Percentiles rank a stretch among this genome's conserved stretches.
Conservation (phyloP, 2,329 filamentous ascomycete genomes). For the Zymoseptoria crescenta region DNA sequence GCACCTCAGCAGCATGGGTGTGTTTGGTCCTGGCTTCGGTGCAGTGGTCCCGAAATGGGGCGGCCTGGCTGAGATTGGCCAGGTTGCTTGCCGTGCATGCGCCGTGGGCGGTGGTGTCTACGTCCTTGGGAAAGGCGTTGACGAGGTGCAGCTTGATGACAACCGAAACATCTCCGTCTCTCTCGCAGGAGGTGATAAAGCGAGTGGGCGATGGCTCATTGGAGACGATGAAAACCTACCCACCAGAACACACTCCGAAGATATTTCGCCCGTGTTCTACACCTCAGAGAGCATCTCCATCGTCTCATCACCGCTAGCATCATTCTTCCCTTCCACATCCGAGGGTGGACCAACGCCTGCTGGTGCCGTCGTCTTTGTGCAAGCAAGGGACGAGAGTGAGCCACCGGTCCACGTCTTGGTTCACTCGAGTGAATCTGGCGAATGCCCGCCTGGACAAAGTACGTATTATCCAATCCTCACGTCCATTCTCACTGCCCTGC, state of each 20-base stretch:
- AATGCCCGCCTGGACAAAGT: slow-evolving; percentile 86
- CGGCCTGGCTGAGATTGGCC: slow-evolving; percentile 76
- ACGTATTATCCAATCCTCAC: slow-evolving; percentile 44
- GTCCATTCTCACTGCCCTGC: background rate
- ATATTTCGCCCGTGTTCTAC: background rate
- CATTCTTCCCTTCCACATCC: slow-evolving; percentile 60
- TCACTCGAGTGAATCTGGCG: slow-evolving; percentile 85
- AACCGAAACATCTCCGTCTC: slow-evolving; percentile 13
- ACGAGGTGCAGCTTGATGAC: slow-evolving; percentile 23
- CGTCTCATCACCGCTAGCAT: slow-evolving; percentile 55
- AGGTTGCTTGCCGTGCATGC: slow-evolving; percentile 82
- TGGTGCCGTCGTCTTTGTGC: slow-evolving; percentile 62
- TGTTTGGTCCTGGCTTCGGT: slow-evolving; percentile 82
- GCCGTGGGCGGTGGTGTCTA: slow-evolving; percentile 90
- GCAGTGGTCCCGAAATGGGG: slow-evolving; percentile 91
- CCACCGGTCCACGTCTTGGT: slow-evolving; percentile 56
- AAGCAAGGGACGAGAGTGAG: slow-evolving; percentile 33
- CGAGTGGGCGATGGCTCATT: slow-evolving; percentile 26
- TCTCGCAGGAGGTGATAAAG: slow-evolving; percentile 25
- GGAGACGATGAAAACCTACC: slow-evolving; percentile 23
- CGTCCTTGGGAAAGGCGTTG: slow-evolving; percentile 67
- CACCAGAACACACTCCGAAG: background rate
- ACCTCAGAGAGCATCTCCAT: slow-evolving; percentile 48
- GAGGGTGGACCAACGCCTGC: slow-evolving; percentile 72
- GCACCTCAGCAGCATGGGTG: slow-evolving; percentile 77